Evolutionary conservation across 192 early-diverging fungal genomes (phyloP).

Genomic region (Haplosporangium gracile): DNA sequence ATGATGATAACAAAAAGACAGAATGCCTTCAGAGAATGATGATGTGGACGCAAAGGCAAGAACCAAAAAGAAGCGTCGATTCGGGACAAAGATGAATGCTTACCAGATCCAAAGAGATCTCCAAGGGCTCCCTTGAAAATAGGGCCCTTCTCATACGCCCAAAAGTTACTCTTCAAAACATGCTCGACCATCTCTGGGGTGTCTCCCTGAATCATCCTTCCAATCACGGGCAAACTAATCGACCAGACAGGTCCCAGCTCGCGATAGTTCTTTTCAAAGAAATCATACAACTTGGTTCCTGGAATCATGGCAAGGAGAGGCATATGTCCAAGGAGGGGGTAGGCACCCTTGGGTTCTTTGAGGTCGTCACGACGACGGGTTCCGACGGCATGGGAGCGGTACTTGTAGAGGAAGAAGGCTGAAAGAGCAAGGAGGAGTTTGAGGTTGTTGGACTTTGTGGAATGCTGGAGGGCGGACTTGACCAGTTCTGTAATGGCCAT

Average conservation of each 20-base stretch:
- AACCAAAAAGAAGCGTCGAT: not conserved
- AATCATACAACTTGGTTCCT: conserved; percentile 3
- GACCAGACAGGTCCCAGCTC: conserved; percentile 28
- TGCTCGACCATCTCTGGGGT: conserved; percentile 30
- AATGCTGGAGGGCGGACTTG: not conserved
- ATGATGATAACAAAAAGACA: not conserved
- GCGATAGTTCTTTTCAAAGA: conserved; percentile 20
- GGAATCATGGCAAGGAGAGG: conserved; percentile 19
- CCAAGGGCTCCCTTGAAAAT: not conserved
- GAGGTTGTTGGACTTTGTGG: not conserved
- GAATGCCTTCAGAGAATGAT: too few relatives aligned
- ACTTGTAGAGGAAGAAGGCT: conserved; percentile 15
- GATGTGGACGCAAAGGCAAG: not conserved
- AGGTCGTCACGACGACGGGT: conserved; percentile 23
- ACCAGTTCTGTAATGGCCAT: not conserved
- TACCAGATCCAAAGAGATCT: conserved; percentile 12
- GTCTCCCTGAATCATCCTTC: conserved; percentile 35
- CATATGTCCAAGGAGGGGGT: conserved; percentile 28
- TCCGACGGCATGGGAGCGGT: conserved; percentile 27
- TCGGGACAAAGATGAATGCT: not conserved
- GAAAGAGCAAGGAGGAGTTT: conserved; percentile 4
- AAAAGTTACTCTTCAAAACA: conserved; percentile 22
- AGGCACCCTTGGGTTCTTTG: conserved; percentile 25
- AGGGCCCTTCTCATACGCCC: conserved; percentile 10
- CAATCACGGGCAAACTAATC: conserved; percentile 14